Evolutionary conservation across 2,329 filamentous ascomycete species (phyloP).

Genomic region (Blumeria hordei): DNA sequence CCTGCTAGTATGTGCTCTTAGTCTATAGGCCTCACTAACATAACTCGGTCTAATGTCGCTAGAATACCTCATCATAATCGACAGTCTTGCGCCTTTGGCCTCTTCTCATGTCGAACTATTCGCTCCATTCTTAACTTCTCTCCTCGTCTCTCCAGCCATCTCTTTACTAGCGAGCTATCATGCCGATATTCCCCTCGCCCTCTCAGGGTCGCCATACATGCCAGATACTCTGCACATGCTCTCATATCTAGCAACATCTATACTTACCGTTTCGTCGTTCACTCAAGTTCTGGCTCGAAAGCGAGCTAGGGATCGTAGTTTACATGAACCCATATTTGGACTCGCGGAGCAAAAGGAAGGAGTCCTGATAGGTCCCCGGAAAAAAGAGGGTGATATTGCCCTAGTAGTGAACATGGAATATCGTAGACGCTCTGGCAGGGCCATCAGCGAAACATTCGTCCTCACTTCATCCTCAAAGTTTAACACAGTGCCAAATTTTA

Average conservation of each 20-base stretch:
- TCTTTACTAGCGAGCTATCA: constrained; percentile 68
- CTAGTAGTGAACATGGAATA: constrained; percentile 71
- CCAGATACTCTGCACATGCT: constrained; percentile 50
- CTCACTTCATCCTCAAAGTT: constrained; percentile 16
- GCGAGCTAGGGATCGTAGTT: constrained; percentile 49
- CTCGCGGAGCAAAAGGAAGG: constrained; percentile 58
- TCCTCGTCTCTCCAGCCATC: constrained; percentile 37
- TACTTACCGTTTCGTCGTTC: constrained; percentile 51
- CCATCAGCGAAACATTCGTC: constrained; percentile 32
- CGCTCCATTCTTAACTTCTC: constrained; percentile 43
- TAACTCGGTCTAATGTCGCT: not conserved
- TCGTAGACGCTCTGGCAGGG: constrained; percentile 31
- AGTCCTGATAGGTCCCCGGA: constrained; percentile 35
- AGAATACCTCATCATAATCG: constrained; percentile 58
- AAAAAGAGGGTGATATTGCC: constrained; percentile 15
- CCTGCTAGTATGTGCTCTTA: constrained; percentile 15
- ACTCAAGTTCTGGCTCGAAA: constrained; percentile 51
- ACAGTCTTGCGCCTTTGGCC: constrained; percentile 48
- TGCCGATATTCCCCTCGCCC: constrained; percentile 41
- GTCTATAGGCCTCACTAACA: no score
- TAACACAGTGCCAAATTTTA: constrained; percentile 3
- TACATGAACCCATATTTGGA: constrained; percentile 56
- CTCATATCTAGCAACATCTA: constrained; percentile 67
- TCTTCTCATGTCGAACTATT: constrained; percentile 29
- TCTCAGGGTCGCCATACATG: constrained; percentile 24